These are phyloP conservation scores for Sugiyamaella pinicola DNA, from an alignment of 1,139 yeast species.

Conservation along the genomic window DNA sequence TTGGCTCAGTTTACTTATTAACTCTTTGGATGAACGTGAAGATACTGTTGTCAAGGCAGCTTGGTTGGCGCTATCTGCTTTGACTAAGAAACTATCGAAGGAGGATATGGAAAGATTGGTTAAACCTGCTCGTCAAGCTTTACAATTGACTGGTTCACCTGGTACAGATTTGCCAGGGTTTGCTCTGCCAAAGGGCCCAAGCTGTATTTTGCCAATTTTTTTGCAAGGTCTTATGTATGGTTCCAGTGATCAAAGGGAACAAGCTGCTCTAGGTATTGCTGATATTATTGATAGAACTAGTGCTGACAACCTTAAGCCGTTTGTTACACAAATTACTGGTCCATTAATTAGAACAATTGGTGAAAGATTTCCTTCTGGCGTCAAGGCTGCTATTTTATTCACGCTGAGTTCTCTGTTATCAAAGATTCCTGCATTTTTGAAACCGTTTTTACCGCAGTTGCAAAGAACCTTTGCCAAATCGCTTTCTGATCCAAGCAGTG, in stretches of 20 bases:
- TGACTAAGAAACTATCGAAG: conserved; percentile 73
- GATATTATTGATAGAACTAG: conserved; percentile 87
- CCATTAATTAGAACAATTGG: conserved; percentile 98
- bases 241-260: conserved; percentile 76
- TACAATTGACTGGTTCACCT: conserved; percentile 63
- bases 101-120: conserved; percentile 76
- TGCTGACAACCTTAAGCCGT: conserved; percentile 75
- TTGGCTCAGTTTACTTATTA: conserved; percentile 69
- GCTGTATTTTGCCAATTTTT: conserved; percentile 85
- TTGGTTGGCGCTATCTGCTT: conserved; percentile 64
- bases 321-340: conserved; percentile 93
- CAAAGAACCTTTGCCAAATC: conserved; percentile 97
- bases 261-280: conserved; percentile 86
- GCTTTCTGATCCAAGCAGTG: conserved; percentile 66
- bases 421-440: conserved; percentile 86
- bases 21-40: conserved; percentile 72
- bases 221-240: conserved; percentile 97
- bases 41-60: conserved; percentile 65
- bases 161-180: conserved; percentile 77
- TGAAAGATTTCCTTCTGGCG: conserved; percentile 86
- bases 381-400: conserved; percentile 85
- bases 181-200: conserved; percentile 80
- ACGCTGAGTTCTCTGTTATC: conserved; percentile 77
- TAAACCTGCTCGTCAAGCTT: conserved; percentile 73
- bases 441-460: conserved; percentile 96